Evolutionary conservation across 768 basidiomycete genomes (phyloP), one percentile per base, ranked within the genome.

Genomic region (Amanita thiersii): DNA sequence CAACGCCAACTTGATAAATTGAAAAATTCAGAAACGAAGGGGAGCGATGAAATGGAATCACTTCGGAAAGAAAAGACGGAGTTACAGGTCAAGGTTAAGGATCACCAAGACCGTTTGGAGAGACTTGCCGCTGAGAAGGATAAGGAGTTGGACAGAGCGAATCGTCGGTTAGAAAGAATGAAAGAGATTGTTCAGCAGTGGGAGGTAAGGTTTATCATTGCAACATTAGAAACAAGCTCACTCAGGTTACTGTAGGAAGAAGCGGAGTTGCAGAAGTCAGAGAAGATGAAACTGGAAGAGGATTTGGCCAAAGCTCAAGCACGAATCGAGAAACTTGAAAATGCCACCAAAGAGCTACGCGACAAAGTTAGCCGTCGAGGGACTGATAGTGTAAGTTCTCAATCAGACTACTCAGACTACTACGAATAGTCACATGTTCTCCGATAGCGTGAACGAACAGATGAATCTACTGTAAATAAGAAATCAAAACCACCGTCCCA

Each of bases 1-100:
- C 69, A 72, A 37, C 69, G 71, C 11, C 85, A 88, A 50, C 61
- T 87, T 6, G 72, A 73, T 30, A 75, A 79, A 52, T 86, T 81
- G 82, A 69, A 82, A 51, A 69, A 57, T 19, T 57, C 85, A 12
- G 86, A 86, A 51, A 77, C 63, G 19, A 77, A 75, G 36, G 81
- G 77, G 35, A 77, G 70, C 8, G 72, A 64, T 12, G 77, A 82
- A 23, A 63, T 70, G 6, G 82, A 80, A 39, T 56, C 60, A 4
- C 59, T 70, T 39, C 68, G 77, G 30, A 79, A 76, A 52, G 62
- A 66, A 42, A 72, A 73, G 7, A 60, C 69, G 7, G 72, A 77
- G 23, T 63, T 86, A 8, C 79, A 86, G 43, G 58, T 72, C 2
- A 61, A 74, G 42, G 61, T 77, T 11, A 62, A 64, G 41, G 70